Evolutionary conservation across 2,329 filamentous ascomycete species (phyloP), one percentile per base, ranked within the genome.

Genomic region (Epicoccum nigrum): DNA sequence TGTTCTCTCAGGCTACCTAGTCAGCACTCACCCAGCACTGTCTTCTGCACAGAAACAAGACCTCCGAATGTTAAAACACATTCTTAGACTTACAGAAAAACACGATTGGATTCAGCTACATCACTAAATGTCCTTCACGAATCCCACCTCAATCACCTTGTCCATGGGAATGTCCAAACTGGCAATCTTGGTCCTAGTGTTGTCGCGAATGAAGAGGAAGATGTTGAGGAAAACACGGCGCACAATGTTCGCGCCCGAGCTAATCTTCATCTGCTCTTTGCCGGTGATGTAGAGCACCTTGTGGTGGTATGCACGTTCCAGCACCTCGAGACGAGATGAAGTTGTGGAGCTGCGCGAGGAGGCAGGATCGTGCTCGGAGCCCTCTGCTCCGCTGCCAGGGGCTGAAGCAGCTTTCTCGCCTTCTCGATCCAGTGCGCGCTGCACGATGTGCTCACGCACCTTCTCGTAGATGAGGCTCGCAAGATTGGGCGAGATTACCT

Each of bases 121-220:
- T 13, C 9, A 8, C 60, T 63, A 86, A 45, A 88, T 83, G 55
- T 87, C 83, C 71, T 87, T 87, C 1, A 88, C 79, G 65, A 88
- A 89, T 0, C 86, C 86, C 15, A 89, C 84, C 72, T 88, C 86
- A 15, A 89, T 81, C 39, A 88, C 67, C 40, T 80, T 78, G 52
- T 88, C 85, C 52, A 82, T 79, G 0, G 81, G 79, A 33, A 87
- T 72, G 40, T 81, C 74, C 51, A 88, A 69, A 59, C 85, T 85
- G 12, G 85, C 83, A 70, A 88, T 82, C 75, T 88, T 89, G 1
- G 82, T 80, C 43, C 86, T 74, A 11, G 83, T 84, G 58, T 87
- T 88, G 31, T 89, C 86, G 23, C 86, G 73, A 42, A 88, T 78
- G 76, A 85, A 88, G 52, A 89, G 68, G 55, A 88, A 89, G 0